These are phyloP conservation scores for Hymenotorrendiella dingleyae DNA, from an alignment of 2,329 filamentous ascomycete species.

Conservation along the genomic window DNA sequence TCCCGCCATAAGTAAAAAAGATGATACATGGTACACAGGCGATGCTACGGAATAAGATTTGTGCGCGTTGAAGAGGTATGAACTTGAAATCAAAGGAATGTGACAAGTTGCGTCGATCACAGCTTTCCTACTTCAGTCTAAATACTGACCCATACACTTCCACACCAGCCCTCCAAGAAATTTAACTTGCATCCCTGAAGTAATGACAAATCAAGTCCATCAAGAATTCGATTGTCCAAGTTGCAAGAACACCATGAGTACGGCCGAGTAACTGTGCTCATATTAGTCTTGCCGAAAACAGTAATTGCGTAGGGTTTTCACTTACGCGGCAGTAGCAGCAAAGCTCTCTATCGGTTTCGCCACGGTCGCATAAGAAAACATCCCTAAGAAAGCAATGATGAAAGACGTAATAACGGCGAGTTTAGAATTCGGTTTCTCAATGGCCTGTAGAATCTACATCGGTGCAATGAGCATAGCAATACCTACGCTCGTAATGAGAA, in stretches of 20 bases:
- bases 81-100: too few species aligned
- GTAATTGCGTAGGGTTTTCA: too few species aligned
- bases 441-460: slow-evolving; percentile 29
- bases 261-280: slow-evolving; percentile 12
- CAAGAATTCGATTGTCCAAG: neutral
- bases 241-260: slow-evolving; percentile 18
- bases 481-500: slow-evolving; percentile 23
- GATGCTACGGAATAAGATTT: too few species aligned
- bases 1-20: too few species aligned
- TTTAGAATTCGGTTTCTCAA: slow-evolving; percentile 18
- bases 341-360: slow-evolving; percentile 18
- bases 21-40: too few species aligned
- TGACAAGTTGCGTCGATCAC: too few species aligned
- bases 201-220: too few species aligned
- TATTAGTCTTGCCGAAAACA: neutral
- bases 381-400: slow-evolving; percentile 17
- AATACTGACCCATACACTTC: too few species aligned
- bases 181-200: too few species aligned
- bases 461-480: slow-evolving; percentile 30
- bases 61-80: too few species aligned
- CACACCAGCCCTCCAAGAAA: too few species aligned
- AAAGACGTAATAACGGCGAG: slow-evolving; percentile 31
- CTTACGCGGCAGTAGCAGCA: slow-evolving; percentile 18
- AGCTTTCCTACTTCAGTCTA: too few species aligned
- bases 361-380: slow-evolving; percentile 12